phyloP scores from a whole-genome alignment of 768 basidiomycete species.

The Naematelia aurantialba region DNA sequence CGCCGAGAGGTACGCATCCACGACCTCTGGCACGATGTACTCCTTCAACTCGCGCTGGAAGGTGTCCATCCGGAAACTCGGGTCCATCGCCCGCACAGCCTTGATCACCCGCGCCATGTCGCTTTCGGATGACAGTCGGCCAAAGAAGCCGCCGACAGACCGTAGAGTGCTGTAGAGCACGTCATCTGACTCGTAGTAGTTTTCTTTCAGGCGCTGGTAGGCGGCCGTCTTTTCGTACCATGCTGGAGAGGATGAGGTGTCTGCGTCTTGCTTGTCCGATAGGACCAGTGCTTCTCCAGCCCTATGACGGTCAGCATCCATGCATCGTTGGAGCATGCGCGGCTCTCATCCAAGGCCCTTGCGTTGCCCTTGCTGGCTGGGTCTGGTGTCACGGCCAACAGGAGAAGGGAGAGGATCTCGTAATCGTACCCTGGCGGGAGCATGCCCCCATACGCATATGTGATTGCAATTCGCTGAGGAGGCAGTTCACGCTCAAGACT shows the following conservation, averaged over 20 bases:
- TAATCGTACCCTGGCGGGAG: too few relatives aligned
- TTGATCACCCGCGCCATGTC: conserved; percentile 94
- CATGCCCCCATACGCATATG: too few relatives aligned
- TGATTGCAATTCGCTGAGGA: too few relatives aligned
- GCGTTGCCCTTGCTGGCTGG: too few relatives aligned
- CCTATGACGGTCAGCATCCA: conserved; percentile 53
- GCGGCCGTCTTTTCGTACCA: conserved; percentile 1
- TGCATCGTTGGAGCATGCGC: background rate
- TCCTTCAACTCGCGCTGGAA: conserved; percentile 89
- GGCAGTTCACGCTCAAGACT: conserved; percentile 51
- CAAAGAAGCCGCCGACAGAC: conserved; percentile 76
- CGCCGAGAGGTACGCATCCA: conserved; percentile 89
- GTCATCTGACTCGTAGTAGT: conserved; percentile 90
- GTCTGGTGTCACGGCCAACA: too few relatives aligned
- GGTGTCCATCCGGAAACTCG: conserved; percentile 73
- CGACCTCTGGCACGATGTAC: conserved; percentile 95
- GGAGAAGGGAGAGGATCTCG: too few relatives aligned
- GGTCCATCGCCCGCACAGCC: conserved; percentile 82
- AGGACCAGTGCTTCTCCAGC: conserved; percentile 81
- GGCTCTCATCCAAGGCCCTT: background rate
- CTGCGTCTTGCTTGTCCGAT: conserved; percentile 46
- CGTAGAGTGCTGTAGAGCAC: conserved; percentile 77
- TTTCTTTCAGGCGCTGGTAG: conserved; percentile 50
- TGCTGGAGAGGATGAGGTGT: conserved; percentile 31
- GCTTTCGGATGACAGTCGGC: conserved; percentile 62